Percentiles rank a stretch among this genome's conserved stretches.
These are phyloP conservation scores for Colletotrichum lini DNA, from an alignment of 2,329 filamentous ascomycete species.

Conservation along the genomic window DNA sequence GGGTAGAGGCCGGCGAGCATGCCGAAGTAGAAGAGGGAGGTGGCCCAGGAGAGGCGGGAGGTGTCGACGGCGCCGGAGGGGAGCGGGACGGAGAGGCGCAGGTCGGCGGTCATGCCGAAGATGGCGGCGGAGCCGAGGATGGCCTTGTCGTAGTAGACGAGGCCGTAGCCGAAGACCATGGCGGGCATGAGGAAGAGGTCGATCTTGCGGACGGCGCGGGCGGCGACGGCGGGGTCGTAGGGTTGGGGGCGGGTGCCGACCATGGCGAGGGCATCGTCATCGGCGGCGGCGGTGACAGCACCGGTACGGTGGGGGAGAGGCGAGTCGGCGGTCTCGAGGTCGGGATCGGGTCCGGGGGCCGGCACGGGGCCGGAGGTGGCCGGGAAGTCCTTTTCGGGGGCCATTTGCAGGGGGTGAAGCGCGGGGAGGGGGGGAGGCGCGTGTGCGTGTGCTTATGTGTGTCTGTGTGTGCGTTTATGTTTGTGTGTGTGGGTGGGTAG, in stretches of 20 bases:
- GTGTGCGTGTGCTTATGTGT: background rate
- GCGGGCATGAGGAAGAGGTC: conserved; percentile 77
- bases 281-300: conserved; percentile 1
- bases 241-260: conserved; percentile 69
- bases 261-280: conserved; percentile 69
- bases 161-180: conserved; percentile 70
- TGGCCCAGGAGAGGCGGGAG: conserved; percentile 80
- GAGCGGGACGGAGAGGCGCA: conserved; percentile 69
- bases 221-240: conserved; percentile 69
- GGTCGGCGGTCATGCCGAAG: conserved; percentile 82
- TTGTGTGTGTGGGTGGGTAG: background rate
- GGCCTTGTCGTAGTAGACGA: conserved; percentile 69
- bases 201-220: conserved; percentile 75
- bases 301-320: too few relatives aligned
- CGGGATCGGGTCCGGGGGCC: conserved; percentile 4
- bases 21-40: conserved; percentile 85
- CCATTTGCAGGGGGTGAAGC: conserved; percentile 16
- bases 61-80: conserved; percentile 70
- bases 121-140: conserved; percentile 81
- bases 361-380: conserved; percentile 18
- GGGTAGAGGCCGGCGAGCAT: conserved; percentile 83
- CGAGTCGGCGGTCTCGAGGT: conserved; percentile 5
- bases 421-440: background rate
- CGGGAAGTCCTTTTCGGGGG: conserved; percentile 23
- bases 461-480: background rate